A percentile compares a stretch with the other conserved stretches of the same genome.
These are phyloP conservation scores for Pseudozyma tsukubaensis DNA, from an alignment of 1,284 basidiomycete species.

Conservation along the genomic window DNA sequence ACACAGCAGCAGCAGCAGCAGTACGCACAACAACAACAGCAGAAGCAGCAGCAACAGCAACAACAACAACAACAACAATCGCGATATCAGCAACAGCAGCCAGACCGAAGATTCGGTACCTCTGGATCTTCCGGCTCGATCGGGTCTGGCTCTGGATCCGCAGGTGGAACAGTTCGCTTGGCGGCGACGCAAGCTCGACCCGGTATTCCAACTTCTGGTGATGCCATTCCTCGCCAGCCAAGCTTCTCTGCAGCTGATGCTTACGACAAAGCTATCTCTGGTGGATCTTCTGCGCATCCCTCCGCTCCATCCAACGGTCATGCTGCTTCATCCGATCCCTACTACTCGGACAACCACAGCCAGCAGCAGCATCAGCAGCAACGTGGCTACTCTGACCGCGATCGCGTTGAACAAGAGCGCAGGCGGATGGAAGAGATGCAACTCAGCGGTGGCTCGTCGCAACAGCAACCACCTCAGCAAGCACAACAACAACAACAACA, in stretches of 20 bases:
- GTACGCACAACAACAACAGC: conserved; percentile 24
- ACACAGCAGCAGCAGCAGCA: conserved; percentile 23
- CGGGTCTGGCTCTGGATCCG: conserved; percentile 51
- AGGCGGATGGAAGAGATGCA: conserved; percentile 51
- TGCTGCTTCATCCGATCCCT: conserved; percentile 17
- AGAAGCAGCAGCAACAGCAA: conserved; percentile 26
- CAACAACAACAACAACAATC: conserved; percentile 23
- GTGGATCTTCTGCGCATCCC: conserved; percentile 9
- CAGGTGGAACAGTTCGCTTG: conserved; percentile 57
- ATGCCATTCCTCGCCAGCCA: conserved; percentile 14
- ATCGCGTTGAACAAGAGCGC: conserved; percentile 42
- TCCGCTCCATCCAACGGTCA: conserved; percentile 25
- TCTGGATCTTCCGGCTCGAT: conserved; percentile 40
- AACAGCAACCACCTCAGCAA: neutral
- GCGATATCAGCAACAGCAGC: conserved; percentile 23
- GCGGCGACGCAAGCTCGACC: conserved; percentile 38
- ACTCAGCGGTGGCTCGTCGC: neutral
- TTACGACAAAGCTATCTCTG: conserved; percentile 45
- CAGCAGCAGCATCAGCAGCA: neutral
- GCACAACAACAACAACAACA: conserved; percentile 2
- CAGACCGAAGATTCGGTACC: conserved; percentile 41
- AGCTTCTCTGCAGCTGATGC: conserved; percentile 47
- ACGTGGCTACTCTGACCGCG: conserved; percentile 14
- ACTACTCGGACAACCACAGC: conserved; percentile 23
- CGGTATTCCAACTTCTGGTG: conserved; percentile 31